Base-by-base conservation (phyloP, 495 filamentous ascomycete genomes). In the Penicillium lividum region DNA sequence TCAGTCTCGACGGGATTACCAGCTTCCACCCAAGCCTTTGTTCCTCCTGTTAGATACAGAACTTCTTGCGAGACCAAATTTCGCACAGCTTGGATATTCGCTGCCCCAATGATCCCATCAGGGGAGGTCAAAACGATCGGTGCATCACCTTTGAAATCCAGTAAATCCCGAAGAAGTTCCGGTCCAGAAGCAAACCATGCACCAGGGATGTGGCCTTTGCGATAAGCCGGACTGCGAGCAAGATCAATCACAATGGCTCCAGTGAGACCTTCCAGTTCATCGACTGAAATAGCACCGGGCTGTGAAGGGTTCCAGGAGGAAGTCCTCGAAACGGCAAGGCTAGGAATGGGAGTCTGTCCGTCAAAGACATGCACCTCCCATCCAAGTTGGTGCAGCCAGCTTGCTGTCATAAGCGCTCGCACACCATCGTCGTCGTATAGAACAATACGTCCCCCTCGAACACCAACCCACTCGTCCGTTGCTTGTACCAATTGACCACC, bases 91-190 rank as follows among this genome's bases (percentile, higher is more conserved):
- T 65, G 50, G 13, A 80, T 56, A 48, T 77, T 77, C 31, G 76
- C 63, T 6, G 73, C 79, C 2, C 73, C 66, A 25, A 77, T 46
- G 29, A 68, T 62, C 27, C 80, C 77, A 53, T 66, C 59, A 1
- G 68, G 59, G 3, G 64, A 58, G 11, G 70, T 73, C 52, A 76
- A 27, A 8, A 69, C 59, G 3, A 69, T 65, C 22, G 61, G 61
- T 0, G 54, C 61, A 9, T 51, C 51, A 10, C 57, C 52, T 4
- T 9, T 15, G 25, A 62, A 15, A 25, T 38, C 3, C 1, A 25
- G 38, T 43, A 69, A 46, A 51, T 69, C 67, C 11, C 64, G 61
- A 13, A 31, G 22, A 16, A 69, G 61, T 47, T 69, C 67, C 0
- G 67, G 64, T 11, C 64, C 67, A 27, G 67, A 69, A 40, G 64